These are phyloP conservation scores for Pythium coloratum DNA, from an alignment of 352 stramenopile species.

Conservation along the genomic window DNA sequence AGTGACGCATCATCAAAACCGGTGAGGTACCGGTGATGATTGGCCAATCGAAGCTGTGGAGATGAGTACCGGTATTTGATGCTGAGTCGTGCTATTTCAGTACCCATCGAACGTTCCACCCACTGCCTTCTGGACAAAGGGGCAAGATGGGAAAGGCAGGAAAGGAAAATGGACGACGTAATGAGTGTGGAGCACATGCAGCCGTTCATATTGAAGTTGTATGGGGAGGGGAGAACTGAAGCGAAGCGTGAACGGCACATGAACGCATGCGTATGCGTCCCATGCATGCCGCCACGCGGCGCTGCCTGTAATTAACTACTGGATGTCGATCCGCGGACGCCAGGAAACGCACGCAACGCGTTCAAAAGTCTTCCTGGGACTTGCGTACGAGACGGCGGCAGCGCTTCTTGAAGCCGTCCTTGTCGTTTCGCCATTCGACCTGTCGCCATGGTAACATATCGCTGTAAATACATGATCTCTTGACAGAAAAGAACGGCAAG, in stretches of 20 bases:
- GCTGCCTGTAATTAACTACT: conserved; percentile 3
- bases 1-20: conserved; percentile 8
- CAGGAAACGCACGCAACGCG: not conserved
- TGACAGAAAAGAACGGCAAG: not conserved
- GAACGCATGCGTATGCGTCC: not conserved
- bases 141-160: not conserved
- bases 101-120: conserved; percentile 23
- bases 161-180: not conserved
- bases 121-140: not conserved
- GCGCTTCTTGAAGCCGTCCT: conserved; percentile 93
- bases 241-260: not conserved
- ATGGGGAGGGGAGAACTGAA: not conserved
- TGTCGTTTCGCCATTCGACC: conserved; percentile 92
- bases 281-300: not conserved
- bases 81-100: conserved; percentile 4
- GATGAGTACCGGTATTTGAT: conserved; percentile 8
- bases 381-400: conserved; percentile 90
- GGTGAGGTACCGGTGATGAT: conserved; percentile 11
- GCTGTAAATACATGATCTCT: not conserved
- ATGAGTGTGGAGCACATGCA: conserved; percentile 4
- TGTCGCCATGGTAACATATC: conserved; percentile 22
- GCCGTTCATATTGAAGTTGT: conserved; percentile 1
- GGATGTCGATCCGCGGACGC: not conserved
- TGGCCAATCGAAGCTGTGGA: conserved; percentile 3
- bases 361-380: conserved; percentile 92